Evolutionary conservation across 1,284 basidiomycete species (phyloP).

Genomic region (Thelephora terrestris): DNA sequence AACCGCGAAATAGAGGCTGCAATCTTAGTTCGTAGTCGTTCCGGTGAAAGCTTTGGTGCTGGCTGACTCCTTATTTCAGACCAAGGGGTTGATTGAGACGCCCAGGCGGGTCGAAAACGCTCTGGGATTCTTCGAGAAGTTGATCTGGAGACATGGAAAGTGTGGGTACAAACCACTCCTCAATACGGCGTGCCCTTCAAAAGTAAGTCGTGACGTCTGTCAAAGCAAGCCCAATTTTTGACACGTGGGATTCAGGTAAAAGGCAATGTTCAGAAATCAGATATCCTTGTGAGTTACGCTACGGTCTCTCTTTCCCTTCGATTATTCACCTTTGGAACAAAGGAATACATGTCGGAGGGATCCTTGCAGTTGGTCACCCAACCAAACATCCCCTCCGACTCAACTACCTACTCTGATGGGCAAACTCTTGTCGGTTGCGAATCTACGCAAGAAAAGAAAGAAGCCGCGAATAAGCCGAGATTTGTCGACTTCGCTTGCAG

Average conservation of each 20-base stretch:
- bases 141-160: conserved; percentile 60
- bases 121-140: conserved; percentile 45
- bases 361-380: conserved; percentile 49
- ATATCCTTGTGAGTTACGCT: not conserved
- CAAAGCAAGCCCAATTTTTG: not conserved
- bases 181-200: conserved; percentile 62
- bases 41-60: conserved; percentile 2
- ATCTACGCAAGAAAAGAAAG: conserved; percentile 35
- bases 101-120: conserved; percentile 58
- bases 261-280: conserved; percentile 22
- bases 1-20: conserved; percentile 55
- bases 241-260: conserved; percentile 19
- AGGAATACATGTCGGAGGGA: conserved; percentile 70
- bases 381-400: conserved; percentile 22
- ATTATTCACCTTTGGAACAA: not conserved
- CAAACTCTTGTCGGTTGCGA: conserved; percentile 33
- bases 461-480: conserved; percentile 52
- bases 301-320: not conserved
- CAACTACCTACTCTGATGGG: conserved; percentile 38
- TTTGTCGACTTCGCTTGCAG: conserved; percentile 71
- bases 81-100: conserved; percentile 47
- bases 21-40: conserved; percentile 39
- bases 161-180: conserved; percentile 64
- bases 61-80: conserved; percentile 20
- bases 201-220: conserved; percentile 31